Conservation (phyloP, 495 filamentous ascomycete species). For the Daldinia bambusicola region DNA sequence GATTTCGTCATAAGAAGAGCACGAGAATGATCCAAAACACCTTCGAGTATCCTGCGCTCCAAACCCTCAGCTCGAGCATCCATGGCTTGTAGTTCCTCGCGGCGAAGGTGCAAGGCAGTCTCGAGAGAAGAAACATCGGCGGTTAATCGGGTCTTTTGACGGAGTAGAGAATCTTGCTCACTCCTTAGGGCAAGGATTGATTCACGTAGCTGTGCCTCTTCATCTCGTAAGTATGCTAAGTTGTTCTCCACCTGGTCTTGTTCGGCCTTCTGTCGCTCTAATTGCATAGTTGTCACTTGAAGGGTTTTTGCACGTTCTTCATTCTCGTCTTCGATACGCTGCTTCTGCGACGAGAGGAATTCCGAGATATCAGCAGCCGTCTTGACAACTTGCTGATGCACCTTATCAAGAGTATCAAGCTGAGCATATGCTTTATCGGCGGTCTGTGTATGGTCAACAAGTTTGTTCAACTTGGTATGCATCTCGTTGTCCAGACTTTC, state of each 20-base stretch:
- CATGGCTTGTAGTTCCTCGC: conserved; percentile 90
- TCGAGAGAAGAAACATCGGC: conserved; percentile 89
- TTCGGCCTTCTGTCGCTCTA: conserved; percentile 81
- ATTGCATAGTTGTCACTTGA: conserved; percentile 80
- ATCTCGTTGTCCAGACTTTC: conserved; percentile 66
- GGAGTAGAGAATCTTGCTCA: conserved; percentile 76
- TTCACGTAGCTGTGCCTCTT: conserved; percentile 55
- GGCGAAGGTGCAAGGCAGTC: conserved; percentile 85
- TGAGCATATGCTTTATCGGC: conserved; percentile 68
- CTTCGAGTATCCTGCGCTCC: conserved; percentile 91
- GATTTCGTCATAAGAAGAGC: conserved; percentile 78
- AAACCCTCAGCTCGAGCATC: conserved; percentile 85
- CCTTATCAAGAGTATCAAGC: conserved; percentile 82
- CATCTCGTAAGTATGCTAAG: conserved; percentile 68
- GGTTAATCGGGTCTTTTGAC: conserved; percentile 78
- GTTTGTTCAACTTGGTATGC: conserved; percentile 85
- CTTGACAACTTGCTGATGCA: conserved; percentile 86
- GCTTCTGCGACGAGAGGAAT: conserved; percentile 83
- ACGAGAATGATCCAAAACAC: conserved; percentile 93
- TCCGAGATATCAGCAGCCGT: conserved; percentile 88
- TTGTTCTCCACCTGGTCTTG: conserved; percentile 81
- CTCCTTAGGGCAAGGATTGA: conserved; percentile 59
- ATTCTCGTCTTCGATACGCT: conserved; percentile 79
- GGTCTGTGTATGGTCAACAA: conserved; percentile 73
- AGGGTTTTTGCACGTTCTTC: conserved; percentile 82